A percentile compares a stretch with the other conserved stretches of the same genome.
phyloP scores from a whole-genome alignment of 495 filamentous ascomycete genomes.

The Tuber aestivum region DNA sequence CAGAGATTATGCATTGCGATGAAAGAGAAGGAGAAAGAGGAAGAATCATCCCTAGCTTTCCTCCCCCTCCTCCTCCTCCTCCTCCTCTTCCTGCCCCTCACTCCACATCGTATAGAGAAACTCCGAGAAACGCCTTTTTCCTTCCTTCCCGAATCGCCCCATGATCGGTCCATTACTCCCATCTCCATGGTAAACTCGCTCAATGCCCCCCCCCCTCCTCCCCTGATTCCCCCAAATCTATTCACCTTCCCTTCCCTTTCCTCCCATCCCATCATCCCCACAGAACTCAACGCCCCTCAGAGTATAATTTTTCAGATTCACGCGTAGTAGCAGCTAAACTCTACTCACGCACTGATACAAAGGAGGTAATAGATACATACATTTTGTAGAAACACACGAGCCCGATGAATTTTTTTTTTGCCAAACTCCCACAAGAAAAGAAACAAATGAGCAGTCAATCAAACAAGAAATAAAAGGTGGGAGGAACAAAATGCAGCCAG shows the following conservation, averaged over 20 bases:
- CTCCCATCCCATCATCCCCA: neutral
- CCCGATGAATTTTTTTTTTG: constrained; percentile 6
- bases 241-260: neutral
- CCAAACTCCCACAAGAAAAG: constrained; percentile 1
- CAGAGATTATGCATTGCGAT: too few species aligned
- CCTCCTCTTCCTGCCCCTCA: too few species aligned
- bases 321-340: constrained; percentile 3
- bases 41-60: neutral
- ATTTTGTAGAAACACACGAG: neutral
- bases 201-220: neutral
- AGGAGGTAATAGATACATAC: constrained; percentile 2
- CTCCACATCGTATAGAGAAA: neutral
- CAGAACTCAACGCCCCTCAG: neutral
- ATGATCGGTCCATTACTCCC: constrained; percentile 3
- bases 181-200: neutral
- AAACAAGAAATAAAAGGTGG: neutral
- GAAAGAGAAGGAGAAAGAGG: too few species aligned
- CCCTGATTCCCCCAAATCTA: neutral
- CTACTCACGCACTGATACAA: constrained; percentile 4
- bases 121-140: constrained; percentile 6
- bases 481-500: neutral
- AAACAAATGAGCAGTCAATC: too few species aligned
- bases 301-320: constrained; percentile 3
- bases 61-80: neutral
- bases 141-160: neutral